Evolutionary conservation across 176 grass and related monocot genomes (phyloP), one percentile per base, ranked within the genome.

Genomic region (Aegilops speltoides): DNA sequence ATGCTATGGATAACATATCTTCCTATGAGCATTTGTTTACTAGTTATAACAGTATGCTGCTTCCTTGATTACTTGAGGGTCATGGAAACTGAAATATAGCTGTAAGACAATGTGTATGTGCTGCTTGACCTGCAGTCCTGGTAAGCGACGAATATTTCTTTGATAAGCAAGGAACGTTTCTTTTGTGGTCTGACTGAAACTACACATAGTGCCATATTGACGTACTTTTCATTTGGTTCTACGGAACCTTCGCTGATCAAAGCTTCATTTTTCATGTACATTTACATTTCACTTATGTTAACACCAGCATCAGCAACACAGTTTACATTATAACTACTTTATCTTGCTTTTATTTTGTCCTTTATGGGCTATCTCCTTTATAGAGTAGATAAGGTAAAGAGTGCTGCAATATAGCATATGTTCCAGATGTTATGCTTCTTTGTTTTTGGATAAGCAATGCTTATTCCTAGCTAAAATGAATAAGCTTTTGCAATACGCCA

Each of bases 381-480:
- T 74, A 46, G n/a, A 26, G 71, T 74, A 46, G 38, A 74, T 74
- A 46, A 26, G 11, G 38, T 74, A 74, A 73, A 73, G 37, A 74
- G 71, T 16, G 14, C 71, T 73, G n/a, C 71, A 26, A 46, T 74
- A 26, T 43, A 74, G 12, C 11, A 73, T 73, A 45, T 73, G n/a
- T 24, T 73, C 38, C 25, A 76, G 41, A 76, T 76, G 45, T 31
- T 76, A 76, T 31, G 73, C 22, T 62, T 62, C 59, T 23, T 23
- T 62, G 73, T 50, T 76, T 52, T 54, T 26, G 16, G 8, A 32
- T 56, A 19, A 77, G 52, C 26, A 77, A 11, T 54, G 25, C 19
- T 19, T 22, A 4, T 31, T 32, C 26, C 73, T 77, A 28, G 16
- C 73, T 32, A 20, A 31, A 77, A 77, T 77, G 45, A 6, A 32